phyloP scores from a whole-genome alignment of 495 filamentous ascomycete species.

The Letharia columbiana region DNA sequence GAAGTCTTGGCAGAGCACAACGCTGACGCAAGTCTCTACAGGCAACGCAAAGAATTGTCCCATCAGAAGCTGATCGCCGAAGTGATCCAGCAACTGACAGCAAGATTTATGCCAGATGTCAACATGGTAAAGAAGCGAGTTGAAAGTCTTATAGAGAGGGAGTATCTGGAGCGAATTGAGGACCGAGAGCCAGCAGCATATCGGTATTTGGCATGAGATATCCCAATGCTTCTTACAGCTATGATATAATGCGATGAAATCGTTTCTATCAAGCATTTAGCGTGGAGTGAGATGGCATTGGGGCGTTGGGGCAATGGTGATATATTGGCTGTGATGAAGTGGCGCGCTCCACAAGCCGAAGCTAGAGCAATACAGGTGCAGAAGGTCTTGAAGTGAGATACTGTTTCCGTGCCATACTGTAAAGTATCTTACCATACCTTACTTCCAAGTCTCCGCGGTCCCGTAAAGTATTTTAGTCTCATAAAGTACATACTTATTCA shows the following conservation, averaged over 20 bases:
- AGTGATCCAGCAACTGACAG: slow-evolving; percentile 67
- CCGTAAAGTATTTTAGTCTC: too few species aligned
- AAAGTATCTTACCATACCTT: too few species aligned
- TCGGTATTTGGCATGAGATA: slow-evolving; percentile 58
- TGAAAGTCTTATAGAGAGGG: slow-evolving; percentile 81
- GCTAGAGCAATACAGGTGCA: not conserved
- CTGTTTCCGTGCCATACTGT: not conserved
- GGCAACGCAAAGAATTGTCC: slow-evolving; percentile 76
- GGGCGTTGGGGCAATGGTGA: not conserved
- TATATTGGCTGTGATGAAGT: not conserved
- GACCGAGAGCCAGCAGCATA: slow-evolving; percentile 60
- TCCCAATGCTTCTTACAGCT: not conserved
- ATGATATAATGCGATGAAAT: not conserved
- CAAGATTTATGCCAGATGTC: slow-evolving; percentile 82
- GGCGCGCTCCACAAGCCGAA: not conserved
- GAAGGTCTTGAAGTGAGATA: not conserved
- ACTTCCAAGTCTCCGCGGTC: too few species aligned
- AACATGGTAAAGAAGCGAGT: slow-evolving; percentile 90
- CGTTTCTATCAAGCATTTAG: slow-evolving; percentile 12
- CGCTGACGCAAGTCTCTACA: slow-evolving; percentile 30
- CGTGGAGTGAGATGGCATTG: slow-evolving; percentile 11
- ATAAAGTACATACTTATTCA: not conserved
- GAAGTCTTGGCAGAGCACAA: not conserved
- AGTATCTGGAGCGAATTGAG: slow-evolving; percentile 87
- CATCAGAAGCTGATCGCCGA: slow-evolving; percentile 80